A percentile compares a stretch with the other conserved stretches of the same genome.
phyloP scores from a whole-genome alignment of 139 green algal genomes.

The Pycnococcus provasolii region DNA sequence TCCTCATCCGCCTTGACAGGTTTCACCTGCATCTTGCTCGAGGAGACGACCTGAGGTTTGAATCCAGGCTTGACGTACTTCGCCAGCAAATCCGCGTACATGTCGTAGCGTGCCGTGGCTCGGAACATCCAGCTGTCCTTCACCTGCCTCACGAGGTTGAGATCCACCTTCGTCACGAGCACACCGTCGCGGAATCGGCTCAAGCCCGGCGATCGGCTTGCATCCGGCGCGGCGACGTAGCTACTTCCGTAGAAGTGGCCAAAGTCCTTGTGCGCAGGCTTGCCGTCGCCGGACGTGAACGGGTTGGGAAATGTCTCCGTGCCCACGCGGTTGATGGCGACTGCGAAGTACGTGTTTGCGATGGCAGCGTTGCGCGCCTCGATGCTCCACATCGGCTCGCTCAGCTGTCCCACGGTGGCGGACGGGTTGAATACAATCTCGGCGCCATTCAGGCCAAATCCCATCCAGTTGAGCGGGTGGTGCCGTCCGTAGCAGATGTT shows the following conservation, averaged over 20 bases:
- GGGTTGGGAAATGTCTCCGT: slow-evolving; percentile 85
- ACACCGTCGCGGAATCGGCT: slow-evolving; percentile 67
- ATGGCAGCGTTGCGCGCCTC: slow-evolving; percentile 80
- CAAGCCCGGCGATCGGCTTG: slow-evolving; percentile 59
- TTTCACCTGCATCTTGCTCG: too few species aligned
- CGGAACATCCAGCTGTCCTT: slow-evolving; percentile 87
- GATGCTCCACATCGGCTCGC: slow-evolving; percentile 70
- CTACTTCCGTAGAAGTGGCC: slow-evolving; percentile 67
- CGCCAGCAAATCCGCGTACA: slow-evolving; percentile 75
- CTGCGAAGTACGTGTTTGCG: slow-evolving; percentile 65
- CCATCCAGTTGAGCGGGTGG: slow-evolving; percentile 92
- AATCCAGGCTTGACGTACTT: slow-evolving; percentile 56
- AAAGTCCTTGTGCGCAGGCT: slow-evolving; percentile 71
- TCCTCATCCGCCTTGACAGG: too few species aligned
- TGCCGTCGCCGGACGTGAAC: slow-evolving; percentile 86
- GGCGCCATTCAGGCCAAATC: slow-evolving; percentile 88
- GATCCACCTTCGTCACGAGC: slow-evolving; percentile 72
- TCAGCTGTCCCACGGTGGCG: slow-evolving; percentile 79
- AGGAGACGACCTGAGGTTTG: slow-evolving; percentile 67
- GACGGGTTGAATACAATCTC: slow-evolving; percentile 96
- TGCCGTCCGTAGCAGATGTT: slow-evolving; percentile 99
- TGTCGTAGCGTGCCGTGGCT: slow-evolving; percentile 78
- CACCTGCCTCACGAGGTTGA: slow-evolving; percentile 86
- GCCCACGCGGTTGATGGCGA: slow-evolving; percentile 83
- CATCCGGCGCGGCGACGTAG: slow-evolving; percentile 89